A percentile compares a stretch with the other conserved stretches of the same genome.
These are phyloP conservation scores for Arabidopsis suecica DNA, from an alignment of 345 rosid genomes.

Conservation along the genomic window DNA sequence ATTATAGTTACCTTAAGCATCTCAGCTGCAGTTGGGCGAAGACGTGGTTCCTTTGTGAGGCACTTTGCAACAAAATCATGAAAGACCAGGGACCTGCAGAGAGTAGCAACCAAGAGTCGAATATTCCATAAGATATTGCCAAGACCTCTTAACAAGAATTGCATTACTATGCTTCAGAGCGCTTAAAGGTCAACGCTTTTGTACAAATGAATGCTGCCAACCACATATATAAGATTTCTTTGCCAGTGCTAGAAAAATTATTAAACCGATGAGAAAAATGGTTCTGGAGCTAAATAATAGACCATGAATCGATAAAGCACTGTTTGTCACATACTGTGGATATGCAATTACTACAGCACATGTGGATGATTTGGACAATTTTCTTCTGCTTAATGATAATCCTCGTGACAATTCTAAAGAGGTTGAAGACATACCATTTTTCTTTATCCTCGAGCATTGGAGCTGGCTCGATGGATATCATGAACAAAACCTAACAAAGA, in stretches of 20 bases:
- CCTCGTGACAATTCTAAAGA: constrained; percentile 27
- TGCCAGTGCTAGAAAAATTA: constrained; percentile 14
- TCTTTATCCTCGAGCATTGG: constrained; percentile 99
- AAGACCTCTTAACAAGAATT: not conserved
- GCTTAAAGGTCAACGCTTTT: not conserved
- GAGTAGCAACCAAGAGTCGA: constrained; percentile 27
- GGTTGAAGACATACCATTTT: constrained; percentile 73
- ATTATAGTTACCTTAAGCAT: constrained; percentile 76
- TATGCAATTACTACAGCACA: not conserved
- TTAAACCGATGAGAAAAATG: not conserved
- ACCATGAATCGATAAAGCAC: constrained; percentile 23
- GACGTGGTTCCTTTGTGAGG: constrained; percentile 94
- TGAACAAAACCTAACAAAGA: constrained; percentile 81
- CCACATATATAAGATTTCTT: not conserved
- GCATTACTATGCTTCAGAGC: constrained; percentile 27
- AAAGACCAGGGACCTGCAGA: constrained; percentile 88
- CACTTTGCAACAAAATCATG: constrained; percentile 99
- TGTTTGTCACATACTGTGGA: not conserved
- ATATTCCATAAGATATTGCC: constrained; percentile 20
- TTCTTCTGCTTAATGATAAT: constrained; percentile 16
- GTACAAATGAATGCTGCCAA: constrained; percentile 9
- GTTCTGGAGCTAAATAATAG: constrained; percentile 14
- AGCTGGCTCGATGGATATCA: constrained; percentile 98
- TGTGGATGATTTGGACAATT: constrained; percentile 1
- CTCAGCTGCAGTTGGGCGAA: constrained; percentile 95